phyloP scores from a whole-genome alignment of 192 early-diverging fungal genomes.

The Chytriomyces sp. region DNA sequence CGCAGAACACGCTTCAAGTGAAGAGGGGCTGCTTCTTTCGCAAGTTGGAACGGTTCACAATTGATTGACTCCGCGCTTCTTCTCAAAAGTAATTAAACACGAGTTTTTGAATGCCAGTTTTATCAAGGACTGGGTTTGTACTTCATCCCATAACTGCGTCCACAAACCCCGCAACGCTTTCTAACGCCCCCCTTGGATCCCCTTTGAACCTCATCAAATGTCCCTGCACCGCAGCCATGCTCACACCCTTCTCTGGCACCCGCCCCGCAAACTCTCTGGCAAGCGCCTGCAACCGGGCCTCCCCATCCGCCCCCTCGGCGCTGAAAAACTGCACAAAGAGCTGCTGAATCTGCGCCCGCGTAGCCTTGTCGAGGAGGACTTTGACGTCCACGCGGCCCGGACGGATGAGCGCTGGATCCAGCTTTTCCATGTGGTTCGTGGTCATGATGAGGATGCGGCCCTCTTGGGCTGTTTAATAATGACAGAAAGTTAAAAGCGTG shows the following conservation, averaged over 20 bases:
- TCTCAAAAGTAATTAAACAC: no score
- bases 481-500: background rate
- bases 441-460: slow-evolving; percentile 78
- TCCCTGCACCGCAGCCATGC: slow-evolving; percentile 88
- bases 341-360: slow-evolving; percentile 55
- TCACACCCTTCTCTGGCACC: slow-evolving; percentile 45
- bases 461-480: slow-evolving; percentile 52
- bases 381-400: slow-evolving; percentile 72
- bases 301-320: background rate
- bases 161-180: slow-evolving; percentile 26
- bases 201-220: slow-evolving; percentile 87
- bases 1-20: no score
- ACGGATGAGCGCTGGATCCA: slow-evolving; percentile 69
- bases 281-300: slow-evolving; percentile 35
- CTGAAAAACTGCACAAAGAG: slow-evolving; percentile 69
- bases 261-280: slow-evolving; percentile 68
- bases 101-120: no score
- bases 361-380: slow-evolving; percentile 61
- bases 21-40: no score
- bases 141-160: background rate
- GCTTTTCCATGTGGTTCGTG: slow-evolving; percentile 68
- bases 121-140: no score
- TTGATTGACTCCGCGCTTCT: no score
- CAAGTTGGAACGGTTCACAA: no score
- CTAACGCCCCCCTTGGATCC: slow-evolving; percentile 35